Evolutionary conservation across 495 filamentous ascomycete species (phyloP), one percentile per base, ranked within the genome.

Genomic region (Haplographium delicatum): DNA sequence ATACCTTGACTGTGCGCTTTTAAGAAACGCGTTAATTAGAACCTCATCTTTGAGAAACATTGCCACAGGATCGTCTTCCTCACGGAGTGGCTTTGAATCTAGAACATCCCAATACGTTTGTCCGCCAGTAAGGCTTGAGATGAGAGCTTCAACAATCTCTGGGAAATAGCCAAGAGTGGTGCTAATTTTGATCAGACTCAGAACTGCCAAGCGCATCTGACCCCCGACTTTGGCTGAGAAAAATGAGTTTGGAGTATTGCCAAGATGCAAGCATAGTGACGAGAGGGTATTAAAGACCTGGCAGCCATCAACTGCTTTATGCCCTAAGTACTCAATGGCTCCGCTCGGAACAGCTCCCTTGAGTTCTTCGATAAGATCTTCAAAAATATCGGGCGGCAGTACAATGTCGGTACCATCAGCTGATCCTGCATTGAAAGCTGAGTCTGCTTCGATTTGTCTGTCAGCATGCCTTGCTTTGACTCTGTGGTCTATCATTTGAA

Each of bases 1-100:
- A 65, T 89, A 97, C 37, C 91, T 82, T 45, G 75, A 76, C 18
- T 80, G 75, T 2, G 93, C 80, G 50, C 76, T 69, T 18, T 69
- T 64, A 28, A 89, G 75, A 45, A 87, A 73, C 20, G 62, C 65
- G 16, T 69, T 66, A 59, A 82, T 72, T 9, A 89, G 62, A 2
- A 68, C 44, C 7, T 72, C 60, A 48, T 88, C 78, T 11, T 72
- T 69, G 20, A 81, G 62, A 53, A 84, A 83, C 9, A 68, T 53
- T 2, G 59, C 63, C 4, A 77, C 76, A 9, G 78, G 75, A 41
- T 78, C 70, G 25, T 35, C 34, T 11, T n/a, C 24, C 13, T 11
- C 28, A n/a, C 11, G 22, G 2, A 50, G 22, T 10, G 16, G 30
- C 15, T 43, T 31, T 7, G 44, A 46, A 8, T 68, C 59, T 9